These are phyloP conservation scores for Tolypocladium tropicale DNA, from an alignment of 2,329 filamentous ascomycete genomes.

Conservation along the genomic window DNA sequence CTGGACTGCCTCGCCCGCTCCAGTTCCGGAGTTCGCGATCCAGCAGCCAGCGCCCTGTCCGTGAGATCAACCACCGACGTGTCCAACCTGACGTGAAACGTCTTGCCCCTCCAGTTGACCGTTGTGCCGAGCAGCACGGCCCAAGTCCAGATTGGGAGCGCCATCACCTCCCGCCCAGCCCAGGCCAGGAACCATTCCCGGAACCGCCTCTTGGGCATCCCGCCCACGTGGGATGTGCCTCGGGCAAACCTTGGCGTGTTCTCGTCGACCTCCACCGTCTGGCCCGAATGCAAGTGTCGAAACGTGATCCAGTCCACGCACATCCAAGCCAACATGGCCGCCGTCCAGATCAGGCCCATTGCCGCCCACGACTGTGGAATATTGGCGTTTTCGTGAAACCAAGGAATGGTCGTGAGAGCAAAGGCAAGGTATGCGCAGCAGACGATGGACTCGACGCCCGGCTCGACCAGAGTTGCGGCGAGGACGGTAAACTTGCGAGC, in stretches of 20 bases:
- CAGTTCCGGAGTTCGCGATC: constrained; percentile 9
- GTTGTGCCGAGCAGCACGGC: constrained; percentile 82
- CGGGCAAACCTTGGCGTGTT: constrained; percentile 67
- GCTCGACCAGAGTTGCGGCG: constrained; percentile 81
- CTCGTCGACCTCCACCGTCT: constrained; percentile 59
- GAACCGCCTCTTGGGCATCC: constrained; percentile 45
- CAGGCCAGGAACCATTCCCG: constrained; percentile 69
- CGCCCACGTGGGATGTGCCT: constrained; percentile 24
- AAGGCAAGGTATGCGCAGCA: constrained; percentile 76
- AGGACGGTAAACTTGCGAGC: constrained; percentile 92
- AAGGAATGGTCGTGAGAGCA: constrained; percentile 63
- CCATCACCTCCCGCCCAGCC: constrained; percentile 72
- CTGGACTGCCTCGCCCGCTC: constrained; percentile 11
- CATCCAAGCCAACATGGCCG: constrained; percentile 62
- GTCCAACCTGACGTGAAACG: constrained; percentile 73
- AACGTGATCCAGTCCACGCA: constrained; percentile 65
- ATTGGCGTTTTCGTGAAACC: constrained; percentile 40
- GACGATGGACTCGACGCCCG: constrained; percentile 78
- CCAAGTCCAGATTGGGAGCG: constrained; percentile 82
- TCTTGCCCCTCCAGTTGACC: constrained; percentile 77
- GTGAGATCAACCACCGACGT: constrained; percentile 56
- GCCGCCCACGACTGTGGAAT: constrained; percentile 57
- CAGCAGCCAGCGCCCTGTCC: not conserved
- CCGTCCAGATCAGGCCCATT: constrained; percentile 55
- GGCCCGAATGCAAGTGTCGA: constrained; percentile 60